Evolutionary conservation across 257 asterid genomes (phyloP).

Genomic region (Sherardia arvensis): DNA sequence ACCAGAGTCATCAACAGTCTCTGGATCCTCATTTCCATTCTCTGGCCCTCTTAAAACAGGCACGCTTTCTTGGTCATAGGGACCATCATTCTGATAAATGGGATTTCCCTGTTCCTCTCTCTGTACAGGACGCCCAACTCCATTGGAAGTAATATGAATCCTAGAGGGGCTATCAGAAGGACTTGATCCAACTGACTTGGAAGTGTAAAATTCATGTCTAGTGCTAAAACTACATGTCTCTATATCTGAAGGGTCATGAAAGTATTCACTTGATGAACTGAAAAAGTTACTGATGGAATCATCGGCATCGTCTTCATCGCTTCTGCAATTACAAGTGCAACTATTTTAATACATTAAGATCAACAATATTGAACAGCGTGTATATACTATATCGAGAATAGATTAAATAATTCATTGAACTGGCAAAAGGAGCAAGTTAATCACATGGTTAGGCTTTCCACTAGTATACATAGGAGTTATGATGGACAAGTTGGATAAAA

Average conservation of each 20-base stretch:
- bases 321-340: constrained; percentile 35
- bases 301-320: constrained; percentile 72
- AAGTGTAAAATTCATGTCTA: constrained; percentile 53
- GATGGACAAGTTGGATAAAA: neutral
- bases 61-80: constrained; percentile 38
- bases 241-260: constrained; percentile 56
- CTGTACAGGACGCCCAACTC: constrained; percentile 59
- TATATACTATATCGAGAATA: neutral
- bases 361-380: neutral
- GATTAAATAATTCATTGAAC: neutral
- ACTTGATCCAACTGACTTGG: constrained; percentile 64
- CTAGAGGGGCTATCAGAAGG: constrained; percentile 81
- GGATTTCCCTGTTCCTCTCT: constrained; percentile 42
- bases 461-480: neutral
- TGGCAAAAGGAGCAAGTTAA: neutral
- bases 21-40: constrained; percentile 34
- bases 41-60: constrained; percentile 49
- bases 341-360: neutral
- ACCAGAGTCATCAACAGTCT: constrained; percentile 27
- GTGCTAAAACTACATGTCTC: constrained; percentile 71
- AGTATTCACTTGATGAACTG: constrained; percentile 46
- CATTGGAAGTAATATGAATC: constrained; percentile 39
- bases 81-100: constrained; percentile 28
- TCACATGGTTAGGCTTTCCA: neutral
- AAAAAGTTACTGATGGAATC: constrained; percentile 44